Evolutionary conservation across 2,329 filamentous ascomycete genomes (phyloP), one percentile per base, ranked within the genome.

Genomic region (Colletotrichum australisinense): DNA sequence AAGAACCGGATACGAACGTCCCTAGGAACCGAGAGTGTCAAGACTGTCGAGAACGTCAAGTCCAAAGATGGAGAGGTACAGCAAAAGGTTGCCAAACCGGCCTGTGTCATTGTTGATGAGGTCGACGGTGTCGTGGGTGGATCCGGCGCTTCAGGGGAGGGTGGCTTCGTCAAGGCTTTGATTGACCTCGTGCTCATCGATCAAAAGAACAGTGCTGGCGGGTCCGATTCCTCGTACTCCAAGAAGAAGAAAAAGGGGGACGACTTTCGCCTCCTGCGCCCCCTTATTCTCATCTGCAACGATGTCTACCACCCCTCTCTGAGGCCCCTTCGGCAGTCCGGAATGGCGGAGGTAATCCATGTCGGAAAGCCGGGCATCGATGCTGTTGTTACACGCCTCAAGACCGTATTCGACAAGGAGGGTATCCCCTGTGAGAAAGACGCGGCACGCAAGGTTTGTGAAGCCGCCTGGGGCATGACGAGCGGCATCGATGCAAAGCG

Each of bases 81-180:
- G 12, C 88, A 89, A 67, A 97, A 94, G 79, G 87, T 93, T 42
- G 95, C 94, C 14, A 94, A 92, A 72, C 97, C 97, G 0, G 92
- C 98, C 0, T 99, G 97, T 77, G 94, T 99, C 4, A 89, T 99
- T 2, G 95, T 99, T 1, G 97, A 99, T 79, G 97, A 99, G 83
- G 97, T 98, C 1, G 97, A 99, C 80, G 97, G 97, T 53, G 97
- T 97, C 0, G 95, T 97, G 2, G 88, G 93, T 26, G 95, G 96
- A 12, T 92, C 93, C 63, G 92, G 93, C 5, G 88, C 86, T 28
- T 91, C 92, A 32, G 94, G 95, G 49, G 97, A 99, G 80, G 96
- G 96, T 64, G 97, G 97, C 0, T 99, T 99, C 76, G 92, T 99
- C 83, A 98, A 95, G 80, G 97, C 97, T 1, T 85, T 99, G 73